phyloP scores from a whole-genome alignment of 2,329 filamentous ascomycete genomes.

The Trichophyton benhamiae region DNA sequence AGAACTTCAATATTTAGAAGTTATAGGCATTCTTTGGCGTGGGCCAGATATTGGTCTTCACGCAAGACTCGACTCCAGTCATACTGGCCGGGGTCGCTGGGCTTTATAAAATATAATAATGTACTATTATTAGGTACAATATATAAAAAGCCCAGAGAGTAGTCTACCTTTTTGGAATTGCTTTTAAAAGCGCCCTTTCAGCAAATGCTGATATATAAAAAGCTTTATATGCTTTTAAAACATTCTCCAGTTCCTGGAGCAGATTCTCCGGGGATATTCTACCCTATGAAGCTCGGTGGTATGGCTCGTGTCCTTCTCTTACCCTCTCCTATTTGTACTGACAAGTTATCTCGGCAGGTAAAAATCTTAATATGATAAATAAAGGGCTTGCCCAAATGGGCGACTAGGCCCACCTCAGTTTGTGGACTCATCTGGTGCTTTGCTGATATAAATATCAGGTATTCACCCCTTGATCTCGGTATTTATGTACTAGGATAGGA shows the following conservation, averaged over 20 bases:
- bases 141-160: slow-evolving; percentile 1
- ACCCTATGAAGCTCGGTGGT: too few relatives aligned
- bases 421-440: not conserved
- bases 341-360: not conserved
- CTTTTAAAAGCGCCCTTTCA: not conserved
- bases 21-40: not conserved
- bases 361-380: not conserved
- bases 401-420: not conserved
- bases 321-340: not conserved
- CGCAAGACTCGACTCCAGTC: slow-evolving; percentile 5
- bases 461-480: too few relatives aligned
- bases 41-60: not conserved
- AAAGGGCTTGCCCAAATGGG: not conserved
- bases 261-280: not conserved
- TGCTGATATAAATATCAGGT: not conserved
- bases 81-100: slow-evolving; percentile 4
- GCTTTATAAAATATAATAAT: not conserved
- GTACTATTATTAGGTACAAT: not conserved
- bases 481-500: not conserved
- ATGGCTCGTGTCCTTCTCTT: too few relatives aligned
- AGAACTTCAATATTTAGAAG: not conserved
- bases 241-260: not conserved
- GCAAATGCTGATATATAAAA: not conserved
- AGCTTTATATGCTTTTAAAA: not conserved
- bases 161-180: not conserved